Evolutionary conservation across 192 early-diverging fungal genomes (phyloP).

Genomic region (Diversispora eburnea): DNA sequence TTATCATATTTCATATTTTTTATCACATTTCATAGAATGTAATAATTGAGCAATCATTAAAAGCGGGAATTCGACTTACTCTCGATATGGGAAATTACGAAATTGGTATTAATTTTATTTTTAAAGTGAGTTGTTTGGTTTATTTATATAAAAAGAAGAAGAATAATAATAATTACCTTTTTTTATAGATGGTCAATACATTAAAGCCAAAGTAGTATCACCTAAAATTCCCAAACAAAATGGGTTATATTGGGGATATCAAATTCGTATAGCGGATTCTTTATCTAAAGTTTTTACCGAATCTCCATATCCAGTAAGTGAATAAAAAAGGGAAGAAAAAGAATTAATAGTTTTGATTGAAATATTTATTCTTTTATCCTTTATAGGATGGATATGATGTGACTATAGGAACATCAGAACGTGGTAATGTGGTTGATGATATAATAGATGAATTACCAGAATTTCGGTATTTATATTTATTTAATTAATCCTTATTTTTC

Average conservation of each 20-base stretch:
- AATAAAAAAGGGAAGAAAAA: neutral
- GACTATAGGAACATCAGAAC: conserved; percentile 58
- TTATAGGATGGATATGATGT: conserved; percentile 60
- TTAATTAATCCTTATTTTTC: no score
- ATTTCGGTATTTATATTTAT: conserved; percentile 26
- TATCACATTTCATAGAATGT: conserved; percentile 32
- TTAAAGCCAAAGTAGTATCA: conserved; percentile 54
- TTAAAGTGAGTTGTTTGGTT: neutral
- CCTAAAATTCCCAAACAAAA: conserved; percentile 57
- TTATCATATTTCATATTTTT: neutral
- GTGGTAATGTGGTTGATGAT: conserved; percentile 31
- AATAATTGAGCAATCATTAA: conserved; percentile 48
- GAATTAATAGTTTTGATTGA: neutral
- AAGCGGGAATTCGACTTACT: conserved; percentile 60
- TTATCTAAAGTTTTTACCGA: conserved; percentile 62
- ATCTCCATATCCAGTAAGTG: conserved; percentile 47
- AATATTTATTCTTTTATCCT: neutral
- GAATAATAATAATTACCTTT: conserved; percentile 10
- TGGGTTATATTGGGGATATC: conserved; percentile 70
- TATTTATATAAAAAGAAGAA: conserved; percentile 5
- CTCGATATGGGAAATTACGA: conserved; percentile 41
- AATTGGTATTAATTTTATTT: neutral
- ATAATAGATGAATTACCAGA: conserved; percentile 20
- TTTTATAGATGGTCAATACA: conserved; percentile 32
- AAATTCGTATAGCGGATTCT: conserved; percentile 53